Evolutionary conservation across 305 asterid species (phyloP).

Genomic region (Striga hermonthica): DNA sequence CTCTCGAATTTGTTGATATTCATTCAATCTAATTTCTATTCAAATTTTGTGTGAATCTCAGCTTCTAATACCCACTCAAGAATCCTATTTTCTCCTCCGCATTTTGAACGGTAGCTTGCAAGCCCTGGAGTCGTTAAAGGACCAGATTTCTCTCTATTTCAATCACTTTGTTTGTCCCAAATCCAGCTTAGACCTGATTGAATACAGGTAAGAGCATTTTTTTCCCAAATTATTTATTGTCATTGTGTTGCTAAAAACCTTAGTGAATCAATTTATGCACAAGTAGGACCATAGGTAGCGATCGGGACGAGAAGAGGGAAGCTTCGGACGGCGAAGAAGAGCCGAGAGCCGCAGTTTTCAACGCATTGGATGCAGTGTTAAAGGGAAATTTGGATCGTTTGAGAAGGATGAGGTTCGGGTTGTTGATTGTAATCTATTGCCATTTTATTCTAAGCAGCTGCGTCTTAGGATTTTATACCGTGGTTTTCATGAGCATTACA

Average conservation of each 20-base stretch:
- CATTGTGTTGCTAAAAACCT: background rate
- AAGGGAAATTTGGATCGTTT: constrained; percentile 75
- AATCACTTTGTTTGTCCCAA: constrained; percentile 39
- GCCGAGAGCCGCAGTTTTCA: constrained; percentile 63
- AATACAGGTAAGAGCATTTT: constrained; percentile 42
- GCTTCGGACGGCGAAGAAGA: constrained; percentile 41
- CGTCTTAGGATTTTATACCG: background rate
- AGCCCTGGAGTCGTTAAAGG: constrained; percentile 50
- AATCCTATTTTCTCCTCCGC: constrained; percentile 54
- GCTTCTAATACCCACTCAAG: constrained; percentile 53
- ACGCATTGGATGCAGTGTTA: constrained; percentile 65
- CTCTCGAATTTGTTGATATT: background rate
- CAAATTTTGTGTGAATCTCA: constrained; percentile 30
- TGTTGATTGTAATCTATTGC: constrained; percentile 9
- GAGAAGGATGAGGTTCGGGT: constrained; percentile 63
- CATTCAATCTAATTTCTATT: background rate
- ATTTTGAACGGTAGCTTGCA: constrained; percentile 54
- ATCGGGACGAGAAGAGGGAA: constrained; percentile 37
- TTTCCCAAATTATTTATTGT: constrained; percentile 2
- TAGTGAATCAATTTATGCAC: background rate
- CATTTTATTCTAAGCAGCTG: background rate
- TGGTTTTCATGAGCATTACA: constrained; percentile 1
- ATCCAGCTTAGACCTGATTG: constrained; percentile 34
- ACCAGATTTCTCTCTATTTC: constrained; percentile 40
- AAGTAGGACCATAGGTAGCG: constrained; percentile 35